A percentile compares a stretch with the other conserved stretches of the same genome.
phyloP scores from a whole-genome alignment of 2,329 filamentous ascomycete genomes.

The Calonectria montana region DNA sequence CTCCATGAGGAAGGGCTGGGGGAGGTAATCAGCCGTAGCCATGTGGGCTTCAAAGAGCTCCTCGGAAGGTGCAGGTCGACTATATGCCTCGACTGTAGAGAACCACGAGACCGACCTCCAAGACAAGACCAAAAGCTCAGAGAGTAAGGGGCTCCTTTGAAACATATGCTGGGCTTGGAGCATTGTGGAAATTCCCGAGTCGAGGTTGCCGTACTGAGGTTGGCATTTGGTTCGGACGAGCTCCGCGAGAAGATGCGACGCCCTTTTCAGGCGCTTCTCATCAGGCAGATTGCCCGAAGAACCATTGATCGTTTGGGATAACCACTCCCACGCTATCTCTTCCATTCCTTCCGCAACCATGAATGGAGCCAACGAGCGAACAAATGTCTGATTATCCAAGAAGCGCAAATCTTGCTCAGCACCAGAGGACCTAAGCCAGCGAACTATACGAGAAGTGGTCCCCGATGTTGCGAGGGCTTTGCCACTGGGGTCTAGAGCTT shows the following conservation, averaged over 20 bases:
- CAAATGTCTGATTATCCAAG: slow-evolving; percentile 51
- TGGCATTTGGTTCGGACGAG: slow-evolving; percentile 58
- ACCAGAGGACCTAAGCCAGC: slow-evolving; percentile 66
- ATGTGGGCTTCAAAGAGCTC: slow-evolving; percentile 65
- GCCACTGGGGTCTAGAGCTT: slow-evolving; percentile 37
- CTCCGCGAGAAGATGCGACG: slow-evolving; percentile 49
- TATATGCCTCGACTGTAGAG: slow-evolving; percentile 63
- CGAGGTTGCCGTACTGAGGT: slow-evolving; percentile 55
- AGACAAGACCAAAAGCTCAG: slow-evolving; percentile 51
- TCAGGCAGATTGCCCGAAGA: slow-evolving; percentile 31
- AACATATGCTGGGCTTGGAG: slow-evolving; percentile 59
- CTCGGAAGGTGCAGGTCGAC: slow-evolving; percentile 57
- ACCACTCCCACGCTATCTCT: slow-evolving; percentile 64
- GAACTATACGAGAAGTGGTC: slow-evolving; percentile 60
- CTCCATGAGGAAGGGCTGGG: slow-evolving; percentile 54
- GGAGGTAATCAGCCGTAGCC: slow-evolving; percentile 56
- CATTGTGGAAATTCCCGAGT: slow-evolving; percentile 62
- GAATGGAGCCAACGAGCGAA: slow-evolving; percentile 59
- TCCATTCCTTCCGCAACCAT: slow-evolving; percentile 65
- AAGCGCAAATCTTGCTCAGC: slow-evolving; percentile 60
- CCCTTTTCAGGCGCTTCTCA: slow-evolving; percentile 41
- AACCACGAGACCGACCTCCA: slow-evolving; percentile 64
- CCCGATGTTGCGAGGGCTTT: slow-evolving; percentile 54
- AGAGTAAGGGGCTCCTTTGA: slow-evolving; percentile 48
- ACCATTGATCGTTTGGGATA: slow-evolving; percentile 54